Conservation (phyloP, 1,284 basidiomycete genomes). For the Cryptococcus sp. region DNA sequence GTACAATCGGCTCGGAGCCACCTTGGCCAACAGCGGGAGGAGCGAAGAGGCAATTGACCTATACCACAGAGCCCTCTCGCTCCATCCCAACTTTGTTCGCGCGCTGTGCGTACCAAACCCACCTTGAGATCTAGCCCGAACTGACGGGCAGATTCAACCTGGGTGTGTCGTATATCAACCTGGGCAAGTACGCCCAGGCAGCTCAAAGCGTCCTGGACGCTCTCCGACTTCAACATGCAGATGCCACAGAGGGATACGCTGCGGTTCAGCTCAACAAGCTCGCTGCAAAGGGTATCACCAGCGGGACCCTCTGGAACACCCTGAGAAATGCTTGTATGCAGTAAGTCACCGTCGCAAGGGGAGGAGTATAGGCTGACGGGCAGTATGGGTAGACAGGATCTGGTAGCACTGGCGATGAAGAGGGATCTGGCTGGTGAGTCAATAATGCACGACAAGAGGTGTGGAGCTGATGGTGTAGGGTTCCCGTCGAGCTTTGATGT, state of each 20-base stretch:
- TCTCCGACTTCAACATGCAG: slow-evolving; percentile 74
- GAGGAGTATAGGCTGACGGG: neutral
- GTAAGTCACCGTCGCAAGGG: slow-evolving; percentile 11
- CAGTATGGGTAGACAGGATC: slow-evolving; percentile 17
- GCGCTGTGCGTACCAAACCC: slow-evolving; percentile 63
- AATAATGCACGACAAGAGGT: no score
- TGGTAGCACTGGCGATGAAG: slow-evolving; percentile 9
- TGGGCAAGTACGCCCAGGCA: slow-evolving; percentile 77
- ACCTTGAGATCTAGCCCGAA: neutral
- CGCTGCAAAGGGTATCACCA: slow-evolving; percentile 60
- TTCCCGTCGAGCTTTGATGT: no score
- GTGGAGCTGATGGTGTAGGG: no score
- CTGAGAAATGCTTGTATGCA: slow-evolving; percentile 72
- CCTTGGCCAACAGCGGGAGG: slow-evolving; percentile 84
- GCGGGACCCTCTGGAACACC: slow-evolving; percentile 74
- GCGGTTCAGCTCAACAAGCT: slow-evolving; percentile 21
- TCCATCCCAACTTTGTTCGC: slow-evolving; percentile 90
- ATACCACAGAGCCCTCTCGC: slow-evolving; percentile 80
- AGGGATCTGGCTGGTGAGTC: slow-evolving; percentile 15
- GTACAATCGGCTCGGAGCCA: slow-evolving; percentile 94
- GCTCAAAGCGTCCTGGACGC: slow-evolving; percentile 80
- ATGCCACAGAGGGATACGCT: slow-evolving; percentile 55
- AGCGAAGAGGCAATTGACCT: slow-evolving; percentile 79
- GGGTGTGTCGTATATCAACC: slow-evolving; percentile 83
- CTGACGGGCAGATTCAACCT: slow-evolving; percentile 67